Evolutionary conservation across 345 rosid species (phyloP).

Genomic region (Arabidopsis suecica): DNA sequence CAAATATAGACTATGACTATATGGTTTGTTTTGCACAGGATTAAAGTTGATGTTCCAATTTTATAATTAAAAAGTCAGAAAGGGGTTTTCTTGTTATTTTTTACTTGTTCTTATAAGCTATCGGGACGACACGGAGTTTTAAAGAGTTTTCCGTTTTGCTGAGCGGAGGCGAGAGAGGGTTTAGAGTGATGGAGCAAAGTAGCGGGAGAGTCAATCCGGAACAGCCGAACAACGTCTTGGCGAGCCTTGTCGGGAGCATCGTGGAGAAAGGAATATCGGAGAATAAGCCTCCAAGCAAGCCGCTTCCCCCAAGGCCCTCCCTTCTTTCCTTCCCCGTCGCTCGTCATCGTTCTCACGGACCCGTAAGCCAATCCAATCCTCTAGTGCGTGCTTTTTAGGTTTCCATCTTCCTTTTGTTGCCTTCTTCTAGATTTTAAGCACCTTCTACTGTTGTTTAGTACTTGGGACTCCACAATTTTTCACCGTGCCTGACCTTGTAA

Average conservation of each 20-base stretch:
- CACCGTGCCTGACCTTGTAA: constrained; percentile 6
- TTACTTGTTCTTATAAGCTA: too few species aligned
- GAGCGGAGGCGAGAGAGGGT: neutral
- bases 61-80: too few species aligned
- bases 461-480: neutral
- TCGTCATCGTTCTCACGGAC: constrained; percentile 93
- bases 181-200: constrained; percentile 31
- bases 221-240: constrained; percentile 9
- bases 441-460: neutral
- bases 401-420: constrained; percentile 11
- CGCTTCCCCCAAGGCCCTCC: constrained; percentile 61
- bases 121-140: too few species aligned
- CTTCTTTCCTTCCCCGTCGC: constrained; percentile 84
- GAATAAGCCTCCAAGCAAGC: constrained; percentile 39
- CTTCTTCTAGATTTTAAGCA: neutral
- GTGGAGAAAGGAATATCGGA: constrained; percentile 70
- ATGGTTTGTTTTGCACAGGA: too few species aligned
- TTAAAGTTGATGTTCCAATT: too few species aligned
- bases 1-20: too few species aligned
- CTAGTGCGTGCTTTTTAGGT: neutral
- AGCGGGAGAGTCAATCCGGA: constrained; percentile 18
- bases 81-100: neutral
- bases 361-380: constrained; percentile 54
- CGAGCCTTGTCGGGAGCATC: constrained; percentile 62
- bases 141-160: too few species aligned